These are phyloP conservation scores for Nakazawaea ishiwadae DNA, from an alignment of 805 yeast species.

Conservation along the genomic window DNA sequence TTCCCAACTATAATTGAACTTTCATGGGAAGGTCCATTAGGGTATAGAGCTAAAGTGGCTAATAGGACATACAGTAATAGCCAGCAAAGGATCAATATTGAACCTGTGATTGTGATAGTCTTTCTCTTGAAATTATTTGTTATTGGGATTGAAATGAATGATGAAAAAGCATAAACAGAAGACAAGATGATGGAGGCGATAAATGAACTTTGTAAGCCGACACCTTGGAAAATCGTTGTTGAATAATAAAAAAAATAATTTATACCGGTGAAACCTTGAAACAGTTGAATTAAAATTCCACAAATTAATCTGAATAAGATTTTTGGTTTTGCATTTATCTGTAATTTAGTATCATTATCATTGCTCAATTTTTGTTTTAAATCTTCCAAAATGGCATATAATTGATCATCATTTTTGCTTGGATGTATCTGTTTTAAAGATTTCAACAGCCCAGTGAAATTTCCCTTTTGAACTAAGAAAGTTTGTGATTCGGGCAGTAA, in stretches of 20 bases:
- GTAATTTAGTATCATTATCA: not conserved
- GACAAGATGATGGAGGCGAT: conserved; percentile 6
- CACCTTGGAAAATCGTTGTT: conserved; percentile 33
- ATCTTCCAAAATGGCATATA: not conserved
- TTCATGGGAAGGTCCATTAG: not conserved
- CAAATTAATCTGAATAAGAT: conserved; percentile 3
- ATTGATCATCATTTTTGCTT: not conserved
- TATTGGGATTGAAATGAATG: conserved; percentile 16
- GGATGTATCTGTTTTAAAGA: conserved; percentile 20
- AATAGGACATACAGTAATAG: conserved; percentile 32
- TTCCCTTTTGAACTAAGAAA: conserved; percentile 36
- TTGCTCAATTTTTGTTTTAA: not conserved
- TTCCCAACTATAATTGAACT: conserved; percentile 35
- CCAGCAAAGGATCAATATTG: conserved; percentile 31
- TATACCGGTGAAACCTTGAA: conserved; percentile 40
- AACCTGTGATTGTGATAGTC: conserved; percentile 33
- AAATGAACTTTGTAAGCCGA: conserved; percentile 24
- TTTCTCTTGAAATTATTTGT: conserved; percentile 34
- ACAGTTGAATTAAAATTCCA: conserved; percentile 17
- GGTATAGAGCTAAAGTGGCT: not conserved
- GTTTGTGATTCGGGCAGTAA: conserved; percentile 38
- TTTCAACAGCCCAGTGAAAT: conserved; percentile 32
- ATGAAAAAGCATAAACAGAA: conserved; percentile 4
- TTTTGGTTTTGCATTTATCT: conserved; percentile 3
- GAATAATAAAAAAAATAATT: conserved; percentile 39